Conservation (phyloP, 306 rosid species). For the Begonia loranthoides region DNA sequence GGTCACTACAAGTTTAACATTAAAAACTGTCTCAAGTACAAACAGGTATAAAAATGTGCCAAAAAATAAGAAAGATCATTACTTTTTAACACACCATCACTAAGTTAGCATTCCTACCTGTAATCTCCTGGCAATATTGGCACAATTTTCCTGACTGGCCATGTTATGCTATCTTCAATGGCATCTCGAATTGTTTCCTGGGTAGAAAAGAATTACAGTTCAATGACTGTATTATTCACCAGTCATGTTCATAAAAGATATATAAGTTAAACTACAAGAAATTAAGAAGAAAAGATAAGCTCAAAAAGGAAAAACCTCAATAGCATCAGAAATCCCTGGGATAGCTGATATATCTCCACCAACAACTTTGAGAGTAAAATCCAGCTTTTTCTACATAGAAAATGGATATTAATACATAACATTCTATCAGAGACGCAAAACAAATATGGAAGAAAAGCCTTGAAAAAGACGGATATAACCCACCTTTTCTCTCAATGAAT, state of each 20-base stretch:
- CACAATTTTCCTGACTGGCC: slow-evolving; percentile 77
- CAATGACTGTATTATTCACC: background rate
- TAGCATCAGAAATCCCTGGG: slow-evolving; percentile 75
- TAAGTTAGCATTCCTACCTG: slow-evolving; percentile 28
- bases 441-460: background rate
- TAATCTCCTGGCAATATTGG: slow-evolving; percentile 86
- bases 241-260: background rate
- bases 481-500: slow-evolving; percentile 79
- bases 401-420: slow-evolving; percentile 8
- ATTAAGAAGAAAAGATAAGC: slow-evolving; percentile 8
- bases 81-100: no score
- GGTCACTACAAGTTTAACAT: slow-evolving; percentile 29
- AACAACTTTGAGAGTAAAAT: slow-evolving; percentile 67
- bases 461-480: background rate
- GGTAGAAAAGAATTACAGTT: slow-evolving; percentile 1
- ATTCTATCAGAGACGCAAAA: background rate
- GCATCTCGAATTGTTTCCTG: slow-evolving; percentile 92
- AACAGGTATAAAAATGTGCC: no score
- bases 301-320: slow-evolving; percentile 43
- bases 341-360: slow-evolving; percentile 74
- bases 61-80: no score
- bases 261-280: background rate
- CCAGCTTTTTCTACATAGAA: slow-evolving; percentile 64
- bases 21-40: no score
- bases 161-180: slow-evolving; percentile 74